A percentile compares a stretch with the other conserved stretches of the same genome.
phyloP scores from a whole-genome alignment of 73 alveolate genomes.

The Tetrahymena elliotti region DNA sequence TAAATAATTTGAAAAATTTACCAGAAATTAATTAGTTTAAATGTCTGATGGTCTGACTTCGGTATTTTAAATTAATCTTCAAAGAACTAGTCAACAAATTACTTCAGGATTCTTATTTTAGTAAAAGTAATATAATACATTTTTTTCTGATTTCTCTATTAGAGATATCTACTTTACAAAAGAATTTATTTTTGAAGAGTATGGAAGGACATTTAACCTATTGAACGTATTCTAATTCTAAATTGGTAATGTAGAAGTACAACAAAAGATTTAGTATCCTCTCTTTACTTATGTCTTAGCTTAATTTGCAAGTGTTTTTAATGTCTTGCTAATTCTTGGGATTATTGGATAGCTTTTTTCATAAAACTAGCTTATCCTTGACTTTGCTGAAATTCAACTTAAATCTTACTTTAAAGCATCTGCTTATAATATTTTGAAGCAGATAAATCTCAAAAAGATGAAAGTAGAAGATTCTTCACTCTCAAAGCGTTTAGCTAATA shows the following conservation, averaged over 20 bases:
- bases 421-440: background rate
- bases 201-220: background rate
- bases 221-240: background rate
- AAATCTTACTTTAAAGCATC: background rate
- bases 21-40: background rate
- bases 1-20: background rate
- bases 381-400: background rate
- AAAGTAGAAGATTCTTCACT: background rate
- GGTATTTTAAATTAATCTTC: background rate
- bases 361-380: background rate
- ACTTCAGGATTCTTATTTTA: background rate
- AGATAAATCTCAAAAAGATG: no score
- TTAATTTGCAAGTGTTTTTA: background rate
- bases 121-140: no score
- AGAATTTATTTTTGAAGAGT: background rate
- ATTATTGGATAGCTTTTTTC: background rate
- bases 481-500: background rate
- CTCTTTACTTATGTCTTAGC: background rate
- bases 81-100: background rate
- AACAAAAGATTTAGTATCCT: background rate
- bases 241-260: background rate
- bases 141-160: background rate
- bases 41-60: background rate
- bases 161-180: background rate
- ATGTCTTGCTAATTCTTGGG: background rate